A percentile compares a stretch with the other conserved stretches of the same genome.
phyloP scores from a whole-genome alignment of 345 rosid genomes.

The Erodium maritimum region DNA sequence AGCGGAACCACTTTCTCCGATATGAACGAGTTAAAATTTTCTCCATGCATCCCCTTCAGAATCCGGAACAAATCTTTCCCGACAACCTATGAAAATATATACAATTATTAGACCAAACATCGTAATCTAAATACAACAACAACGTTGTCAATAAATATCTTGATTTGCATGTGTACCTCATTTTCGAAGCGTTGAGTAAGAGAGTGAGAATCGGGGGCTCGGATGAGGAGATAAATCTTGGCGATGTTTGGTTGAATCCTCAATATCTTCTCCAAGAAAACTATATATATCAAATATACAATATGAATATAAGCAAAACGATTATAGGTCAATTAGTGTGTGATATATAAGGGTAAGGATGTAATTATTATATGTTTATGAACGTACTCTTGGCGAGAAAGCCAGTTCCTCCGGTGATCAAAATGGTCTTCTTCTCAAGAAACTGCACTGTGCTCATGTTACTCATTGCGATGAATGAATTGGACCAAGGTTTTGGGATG shows the following conservation, averaged over 20 bases:
- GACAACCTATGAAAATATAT: conserved; percentile 12
- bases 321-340: neutral
- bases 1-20: conserved; percentile 15
- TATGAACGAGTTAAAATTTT: conserved; percentile 9
- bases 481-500: too few relatives aligned
- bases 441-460: conserved; percentile 11
- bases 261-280: conserved; percentile 23
- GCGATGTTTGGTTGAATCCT: conserved; percentile 26
- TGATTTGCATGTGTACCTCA: conserved; percentile 20
- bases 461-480: too few relatives aligned
- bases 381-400: conserved; percentile 29
- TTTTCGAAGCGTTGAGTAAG: conserved; percentile 17
- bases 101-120: too few relatives aligned
- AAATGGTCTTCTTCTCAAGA: conserved; percentile 25
- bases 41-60: conserved; percentile 17
- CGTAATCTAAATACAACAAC: too few relatives aligned
- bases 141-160: too few relatives aligned
- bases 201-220: conserved; percentile 22
- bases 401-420: conserved; percentile 37
- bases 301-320: neutral
- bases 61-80: conserved; percentile 21
- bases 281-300: conserved; percentile 7
- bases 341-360: neutral
- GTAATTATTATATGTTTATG: neutral
- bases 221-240: conserved; percentile 25